Evolutionary conservation across 2,329 filamentous ascomycete species (phyloP), one percentile per base, ranked within the genome.

Genomic region (Cladophialophora yegresii): DNA sequence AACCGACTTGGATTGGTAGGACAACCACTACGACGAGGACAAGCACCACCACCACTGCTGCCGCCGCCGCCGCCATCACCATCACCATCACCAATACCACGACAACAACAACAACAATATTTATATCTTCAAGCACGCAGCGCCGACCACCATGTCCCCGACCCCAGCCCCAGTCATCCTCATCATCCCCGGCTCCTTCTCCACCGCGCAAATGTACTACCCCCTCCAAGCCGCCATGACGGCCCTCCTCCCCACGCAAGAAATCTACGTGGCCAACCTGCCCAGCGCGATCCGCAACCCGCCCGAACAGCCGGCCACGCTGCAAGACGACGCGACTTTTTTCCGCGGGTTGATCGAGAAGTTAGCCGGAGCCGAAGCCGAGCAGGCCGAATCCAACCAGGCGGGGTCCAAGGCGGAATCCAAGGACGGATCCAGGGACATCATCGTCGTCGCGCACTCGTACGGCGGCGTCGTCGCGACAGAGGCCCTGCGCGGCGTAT

Each of bases 401-500:
- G n/a, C n/a, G n/a, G n/a, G n/a, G n/a, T n/a, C n/a, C n/a, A n/a
- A n/a, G n/a, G n/a, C n/a, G n/a, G n/a, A n/a, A n/a, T n/a, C n/a
- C n/a, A n/a, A n/a, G 6, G 68, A 74, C 36, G 62, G 71, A 1
- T 73, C 71, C 4, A 71, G 68, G 40, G 71, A 75, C 4, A 69
- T 75, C 22, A 64, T 75, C 54, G 49, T 71, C 1, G 13, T 75
- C 16, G 72, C 69, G 6, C 74, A 75, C 53, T 75, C 73, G 10
- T 75, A 75, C 58, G 73, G 74, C 3, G 74, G 74, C 0, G 51
- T 75, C 22, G 61, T 71, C 20, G 74, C 74, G 70, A 72, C 71
- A 7, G 73, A 75, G 47, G 71, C 66, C 9, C 71, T 71, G 16
- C 36, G 36, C 8, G 73, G 75, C 33, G 73, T 54, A 28, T 20